Evolutionary conservation across 768 basidiomycete genomes (phyloP).

Genomic region (Leccinum disarticulatum): DNA sequence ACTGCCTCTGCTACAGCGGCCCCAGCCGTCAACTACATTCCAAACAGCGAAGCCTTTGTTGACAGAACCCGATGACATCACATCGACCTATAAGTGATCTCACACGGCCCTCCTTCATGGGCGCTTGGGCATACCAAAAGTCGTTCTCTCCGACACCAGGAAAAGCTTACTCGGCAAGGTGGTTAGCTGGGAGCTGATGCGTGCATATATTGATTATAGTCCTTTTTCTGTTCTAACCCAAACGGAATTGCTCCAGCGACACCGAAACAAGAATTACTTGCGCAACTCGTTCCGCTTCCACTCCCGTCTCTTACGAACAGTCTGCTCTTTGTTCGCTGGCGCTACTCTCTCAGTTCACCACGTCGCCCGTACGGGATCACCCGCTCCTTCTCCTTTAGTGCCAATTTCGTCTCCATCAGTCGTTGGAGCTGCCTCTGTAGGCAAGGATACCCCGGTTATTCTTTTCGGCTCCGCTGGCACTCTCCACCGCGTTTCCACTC

Average conservation of each 20-base stretch:
- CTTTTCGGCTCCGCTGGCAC: too few relatives aligned
- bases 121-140: slow-evolving; percentile 76
- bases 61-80: slow-evolving; percentile 66
- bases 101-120: slow-evolving; percentile 58
- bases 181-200: slow-evolving; percentile 65
- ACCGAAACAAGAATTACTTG: slow-evolving; percentile 56
- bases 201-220: slow-evolving; percentile 34
- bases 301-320: slow-evolving; percentile 62
- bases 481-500: too few relatives aligned
- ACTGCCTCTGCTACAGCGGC: background rate
- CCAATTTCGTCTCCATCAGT: too few relatives aligned
- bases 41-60: slow-evolving; percentile 72
- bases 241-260: slow-evolving; percentile 41
- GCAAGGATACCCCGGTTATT: too few relatives aligned
- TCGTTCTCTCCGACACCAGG: slow-evolving; percentile 64
- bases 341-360: slow-evolving; percentile 40
- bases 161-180: slow-evolving; percentile 55
- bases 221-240: background rate
- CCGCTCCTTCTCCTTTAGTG: too few relatives aligned
- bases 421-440: too few relatives aligned
- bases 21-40: slow-evolving; percentile 68
- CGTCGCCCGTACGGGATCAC: background rate
- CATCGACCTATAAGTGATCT: slow-evolving; percentile 64
- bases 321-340: slow-evolving; percentile 56
- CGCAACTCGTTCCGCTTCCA: slow-evolving; percentile 63